These are phyloP conservation scores for Cephalotrichum gorgonifer DNA, from an alignment of 2,329 filamentous ascomycete species.

Conservation along the genomic window DNA sequence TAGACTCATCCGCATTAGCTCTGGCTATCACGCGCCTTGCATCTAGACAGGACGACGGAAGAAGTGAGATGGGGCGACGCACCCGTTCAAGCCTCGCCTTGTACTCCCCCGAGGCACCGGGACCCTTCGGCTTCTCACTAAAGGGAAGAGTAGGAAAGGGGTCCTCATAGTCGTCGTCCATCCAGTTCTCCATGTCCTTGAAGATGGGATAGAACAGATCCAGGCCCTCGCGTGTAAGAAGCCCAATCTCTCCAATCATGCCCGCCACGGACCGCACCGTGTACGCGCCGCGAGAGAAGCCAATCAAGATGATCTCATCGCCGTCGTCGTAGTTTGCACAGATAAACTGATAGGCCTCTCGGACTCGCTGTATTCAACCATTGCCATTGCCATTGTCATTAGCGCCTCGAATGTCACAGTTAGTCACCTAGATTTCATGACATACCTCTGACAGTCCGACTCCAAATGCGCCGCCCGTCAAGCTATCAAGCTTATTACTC, in stretches of 20 bases:
- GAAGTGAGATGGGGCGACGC: conserved; percentile 11
- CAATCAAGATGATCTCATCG: conserved; percentile 45
- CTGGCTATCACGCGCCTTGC: background rate
- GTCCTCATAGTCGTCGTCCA: conserved; percentile 31
- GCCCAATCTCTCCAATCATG: conserved; percentile 38
- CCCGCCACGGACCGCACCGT: conserved; percentile 46
- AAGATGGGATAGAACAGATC: conserved; percentile 45
- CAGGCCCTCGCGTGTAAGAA: conserved; percentile 42
- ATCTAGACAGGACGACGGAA: background rate
- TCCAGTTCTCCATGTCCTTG: conserved; percentile 46
- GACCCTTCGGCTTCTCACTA: conserved; percentile 35
- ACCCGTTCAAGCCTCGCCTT: conserved; percentile 32
- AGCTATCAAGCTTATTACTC: conserved; percentile 33
- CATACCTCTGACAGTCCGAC: conserved; percentile 40
- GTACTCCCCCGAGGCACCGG: conserved; percentile 29
- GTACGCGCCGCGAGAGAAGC: conserved; percentile 49
- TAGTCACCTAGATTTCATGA: background rate
- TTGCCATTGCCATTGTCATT: too few species aligned
- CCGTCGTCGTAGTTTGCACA: conserved; percentile 50
- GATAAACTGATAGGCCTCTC: conserved; percentile 52
- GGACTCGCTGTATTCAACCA: conserved; percentile 40
- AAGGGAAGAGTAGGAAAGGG: conserved; percentile 36
- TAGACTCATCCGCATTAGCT: background rate
- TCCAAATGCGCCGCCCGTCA: conserved; percentile 46
- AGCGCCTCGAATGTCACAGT: too few species aligned